phyloP scores from a whole-genome alignment of 192 early-diverging fungal species.

The Backusella macrospora region DNA sequence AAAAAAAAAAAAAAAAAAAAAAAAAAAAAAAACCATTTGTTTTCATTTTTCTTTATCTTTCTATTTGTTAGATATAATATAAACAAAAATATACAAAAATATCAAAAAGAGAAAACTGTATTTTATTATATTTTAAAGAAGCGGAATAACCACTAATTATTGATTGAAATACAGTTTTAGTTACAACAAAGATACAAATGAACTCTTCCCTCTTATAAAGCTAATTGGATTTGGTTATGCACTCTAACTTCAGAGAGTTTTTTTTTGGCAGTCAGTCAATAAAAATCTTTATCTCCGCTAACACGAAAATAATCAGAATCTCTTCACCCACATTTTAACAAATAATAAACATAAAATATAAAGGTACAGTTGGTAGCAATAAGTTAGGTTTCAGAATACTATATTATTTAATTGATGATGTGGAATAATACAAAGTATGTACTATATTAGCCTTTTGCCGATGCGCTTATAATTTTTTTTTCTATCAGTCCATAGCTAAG shows the following conservation, averaged over 20 bases:
- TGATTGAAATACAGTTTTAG: constrained; percentile 1
- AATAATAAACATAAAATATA: neutral
- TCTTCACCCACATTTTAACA: neutral
- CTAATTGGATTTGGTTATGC: neutral
- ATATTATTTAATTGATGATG: neutral
- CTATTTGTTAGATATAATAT: neutral
- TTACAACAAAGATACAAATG: neutral
- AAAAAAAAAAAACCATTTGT: neutral
- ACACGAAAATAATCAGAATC: neutral
- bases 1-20: neutral
- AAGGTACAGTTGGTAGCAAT: neutral
- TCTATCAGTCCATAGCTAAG: neutral
- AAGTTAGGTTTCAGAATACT: neutral
- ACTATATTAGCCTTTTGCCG: neutral
- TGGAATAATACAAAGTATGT: neutral
- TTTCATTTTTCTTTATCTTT: neutral
- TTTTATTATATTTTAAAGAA: neutral
- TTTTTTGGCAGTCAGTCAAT: constrained; percentile 2
- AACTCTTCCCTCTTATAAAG: neutral
- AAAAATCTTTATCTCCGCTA: neutral
- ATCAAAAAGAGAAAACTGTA: neutral
- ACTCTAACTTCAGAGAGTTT: neutral
- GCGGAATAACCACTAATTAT: constrained; percentile 9
- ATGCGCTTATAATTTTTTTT: neutral
- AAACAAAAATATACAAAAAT: neutral